phyloP scores from a whole-genome alignment of 805 yeast genomes.

The Metschnikowia continentalis region DNA sequence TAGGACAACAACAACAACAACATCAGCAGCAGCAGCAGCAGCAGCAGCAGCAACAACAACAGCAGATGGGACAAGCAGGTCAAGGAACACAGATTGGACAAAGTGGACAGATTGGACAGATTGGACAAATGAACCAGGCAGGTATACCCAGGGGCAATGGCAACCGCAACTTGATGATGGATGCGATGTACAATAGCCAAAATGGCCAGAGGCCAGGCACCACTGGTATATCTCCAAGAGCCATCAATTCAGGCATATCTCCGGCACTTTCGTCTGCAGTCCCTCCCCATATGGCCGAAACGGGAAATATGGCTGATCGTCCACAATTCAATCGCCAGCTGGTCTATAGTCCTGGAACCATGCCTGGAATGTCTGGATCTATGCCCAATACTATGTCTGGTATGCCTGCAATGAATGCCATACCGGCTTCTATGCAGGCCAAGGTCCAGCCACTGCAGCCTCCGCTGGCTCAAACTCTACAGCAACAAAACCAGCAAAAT shows the following conservation, averaged over 20 bases:
- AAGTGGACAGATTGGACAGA: not conserved
- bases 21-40: not conserved
- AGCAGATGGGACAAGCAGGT: not conserved
- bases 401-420: too few relatives aligned
- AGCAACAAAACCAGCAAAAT: conserved; percentile 8
- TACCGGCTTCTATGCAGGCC: conserved; percentile 5
- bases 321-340: conserved; percentile 3
- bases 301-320: conserved; percentile 1
- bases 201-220: not conserved
- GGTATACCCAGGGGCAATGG: not conserved
- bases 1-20: not conserved
- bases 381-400: too few relatives aligned
- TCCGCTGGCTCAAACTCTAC: conserved; percentile 1
- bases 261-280: not conserved
- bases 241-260: not conserved
- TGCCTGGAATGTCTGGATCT: not conserved
- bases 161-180: conserved; percentile 8
- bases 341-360: conserved; percentile 4
- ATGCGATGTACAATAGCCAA: conserved; percentile 1
- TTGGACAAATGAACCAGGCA: conserved; percentile 2
- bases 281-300: conserved; percentile 1
- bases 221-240: not conserved
- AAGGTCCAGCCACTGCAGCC: conserved; percentile 6
- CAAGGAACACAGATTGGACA: not conserved
- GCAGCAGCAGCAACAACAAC: not conserved